A percentile compares a stretch with the other conserved stretches of the same genome.
These are phyloP conservation scores for Pseudozyma tsukubaensis DNA, from an alignment of 1,284 basidiomycete genomes.

Conservation along the genomic window DNA sequence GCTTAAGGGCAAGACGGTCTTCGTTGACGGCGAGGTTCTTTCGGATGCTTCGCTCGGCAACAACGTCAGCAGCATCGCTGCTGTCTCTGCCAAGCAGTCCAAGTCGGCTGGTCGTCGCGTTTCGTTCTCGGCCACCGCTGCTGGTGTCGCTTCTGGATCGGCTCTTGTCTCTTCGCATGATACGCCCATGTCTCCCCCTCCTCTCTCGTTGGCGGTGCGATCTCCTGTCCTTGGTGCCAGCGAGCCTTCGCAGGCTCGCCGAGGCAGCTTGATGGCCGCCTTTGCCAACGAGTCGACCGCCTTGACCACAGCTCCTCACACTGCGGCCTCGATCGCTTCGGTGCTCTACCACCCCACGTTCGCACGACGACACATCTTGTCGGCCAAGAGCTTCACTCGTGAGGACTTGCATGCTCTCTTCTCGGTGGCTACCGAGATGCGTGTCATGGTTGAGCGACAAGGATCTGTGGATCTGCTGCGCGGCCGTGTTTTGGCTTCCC, in stretches of 20 bases:
- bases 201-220: slow-evolving; percentile 42
- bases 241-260: slow-evolving; percentile 37
- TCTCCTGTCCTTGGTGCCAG: slow-evolving; percentile 59
- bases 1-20: slow-evolving; percentile 88
- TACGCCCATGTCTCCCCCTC: slow-evolving; percentile 57
- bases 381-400: slow-evolving; percentile 91
- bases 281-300: slow-evolving; percentile 43
- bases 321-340: slow-evolving; percentile 40
- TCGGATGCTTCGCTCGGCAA: slow-evolving; percentile 77
- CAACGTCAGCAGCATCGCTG: slow-evolving; percentile 80
- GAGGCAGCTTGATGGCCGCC: slow-evolving; percentile 40
- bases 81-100: slow-evolving; percentile 29
- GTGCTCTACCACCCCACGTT: slow-evolving; percentile 73
- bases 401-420: slow-evolving; percentile 94
- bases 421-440: slow-evolving; percentile 95
- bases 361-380: slow-evolving; percentile 85
- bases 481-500: slow-evolving; percentile 90
- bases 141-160: slow-evolving; percentile 16
- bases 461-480: slow-evolving; percentile 89
- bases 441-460: slow-evolving; percentile 90
- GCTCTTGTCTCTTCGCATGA: slow-evolving; percentile 49
- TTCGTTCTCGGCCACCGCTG: slow-evolving; percentile 44
- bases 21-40: slow-evolving; percentile 84
- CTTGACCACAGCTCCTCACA: slow-evolving; percentile 16
- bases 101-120: slow-evolving; percentile 46